phyloP scores from a whole-genome alignment of 2,329 filamentous ascomycete genomes.

The Fusarium sp. region DNA sequence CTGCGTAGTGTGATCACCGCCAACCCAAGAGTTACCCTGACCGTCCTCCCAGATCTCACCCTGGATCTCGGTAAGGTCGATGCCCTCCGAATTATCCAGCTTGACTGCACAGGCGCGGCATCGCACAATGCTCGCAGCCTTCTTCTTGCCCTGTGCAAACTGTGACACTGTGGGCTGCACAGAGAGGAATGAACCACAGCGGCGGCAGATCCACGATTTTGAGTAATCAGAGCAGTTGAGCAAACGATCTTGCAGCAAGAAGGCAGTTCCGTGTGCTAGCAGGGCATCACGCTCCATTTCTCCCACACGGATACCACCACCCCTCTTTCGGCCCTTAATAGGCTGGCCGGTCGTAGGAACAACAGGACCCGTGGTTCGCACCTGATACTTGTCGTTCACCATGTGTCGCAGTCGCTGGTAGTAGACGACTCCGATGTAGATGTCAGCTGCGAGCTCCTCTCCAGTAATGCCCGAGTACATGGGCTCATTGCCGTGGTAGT shows the following conservation, averaged over 20 bases:
- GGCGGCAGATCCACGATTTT: conserved; percentile 89
- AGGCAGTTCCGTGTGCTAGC: conserved; percentile 94
- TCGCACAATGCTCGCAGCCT: conserved; percentile 78
- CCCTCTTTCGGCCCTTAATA: conserved; percentile 96
- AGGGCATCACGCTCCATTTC: conserved; percentile 99
- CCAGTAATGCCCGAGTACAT: conserved; percentile 99
- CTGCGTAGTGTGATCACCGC: conserved; percentile 90
- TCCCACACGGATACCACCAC: conserved; percentile 98
- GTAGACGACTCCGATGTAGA: conserved; percentile 97
- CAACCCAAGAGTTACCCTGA: conserved; percentile 84
- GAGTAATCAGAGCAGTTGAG: conserved; percentile 98
- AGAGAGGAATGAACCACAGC: conserved; percentile 91
- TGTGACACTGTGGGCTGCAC: conserved; percentile 84
- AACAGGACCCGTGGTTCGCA: conserved; percentile 93
- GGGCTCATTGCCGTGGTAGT: conserved; percentile 98
- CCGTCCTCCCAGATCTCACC: conserved; percentile 95
- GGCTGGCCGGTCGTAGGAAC: conserved; percentile 93
- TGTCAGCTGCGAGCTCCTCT: conserved; percentile 92
- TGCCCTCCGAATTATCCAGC: conserved; percentile 70
- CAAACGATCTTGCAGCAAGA: conserved; percentile 92
- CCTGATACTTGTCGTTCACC: conserved; percentile 99
- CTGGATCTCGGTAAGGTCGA: conserved; percentile 69
- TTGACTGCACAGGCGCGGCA: conserved; percentile 83
- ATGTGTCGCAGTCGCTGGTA: conserved; percentile 99
- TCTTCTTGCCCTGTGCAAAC: conserved; percentile 73